phyloP scores from a whole-genome alignment of 192 early-diverging fungal genomes.

The Coemansia sp. region DNA sequence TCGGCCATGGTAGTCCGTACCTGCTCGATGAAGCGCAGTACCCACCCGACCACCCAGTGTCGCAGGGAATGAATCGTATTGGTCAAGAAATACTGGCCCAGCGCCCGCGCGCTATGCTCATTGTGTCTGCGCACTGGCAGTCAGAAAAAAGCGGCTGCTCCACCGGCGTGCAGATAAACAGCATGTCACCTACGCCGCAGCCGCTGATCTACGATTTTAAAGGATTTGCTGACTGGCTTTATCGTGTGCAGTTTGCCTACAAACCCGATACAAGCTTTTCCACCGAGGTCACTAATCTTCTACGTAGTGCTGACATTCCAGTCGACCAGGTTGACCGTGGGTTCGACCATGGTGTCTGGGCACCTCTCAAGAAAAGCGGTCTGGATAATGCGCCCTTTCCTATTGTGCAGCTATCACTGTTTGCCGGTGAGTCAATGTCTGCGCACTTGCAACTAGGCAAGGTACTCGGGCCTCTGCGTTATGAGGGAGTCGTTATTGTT shows the following conservation, averaged over 20 bases:
- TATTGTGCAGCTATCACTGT: conserved; percentile 62
- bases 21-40: conserved; percentile 31
- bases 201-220: conserved; percentile 68
- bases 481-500: conserved; percentile 62
- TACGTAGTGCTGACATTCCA: conserved; percentile 45
- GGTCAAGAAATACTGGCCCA: conserved; percentile 41
- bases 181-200: conserved; percentile 4
- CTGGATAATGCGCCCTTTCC: conserved; percentile 54
- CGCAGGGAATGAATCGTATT: conserved; percentile 25
- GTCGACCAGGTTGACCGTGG: conserved; percentile 54
- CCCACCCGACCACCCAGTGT: conserved; percentile 15
- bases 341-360: conserved; percentile 70
- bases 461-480: conserved; percentile 50
- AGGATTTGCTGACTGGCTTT: conserved; percentile 56
- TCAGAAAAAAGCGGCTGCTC: conserved; percentile 27
- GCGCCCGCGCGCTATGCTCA: conserved; percentile 58
- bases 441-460: conserved; percentile 56
- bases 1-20: conserved; percentile 42
- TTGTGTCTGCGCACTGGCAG: conserved; percentile 70
- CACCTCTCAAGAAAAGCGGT: conserved; percentile 60
- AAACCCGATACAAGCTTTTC: conserved; percentile 54
- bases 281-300: conserved; percentile 45
- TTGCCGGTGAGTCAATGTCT: conserved; percentile 52
- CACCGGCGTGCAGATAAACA: conserved; percentile 48
- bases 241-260: conserved; percentile 58